These are phyloP conservation scores for Didymella arachidicola DNA, from an alignment of 2,329 filamentous ascomycete genomes.

Conservation along the genomic window DNA sequence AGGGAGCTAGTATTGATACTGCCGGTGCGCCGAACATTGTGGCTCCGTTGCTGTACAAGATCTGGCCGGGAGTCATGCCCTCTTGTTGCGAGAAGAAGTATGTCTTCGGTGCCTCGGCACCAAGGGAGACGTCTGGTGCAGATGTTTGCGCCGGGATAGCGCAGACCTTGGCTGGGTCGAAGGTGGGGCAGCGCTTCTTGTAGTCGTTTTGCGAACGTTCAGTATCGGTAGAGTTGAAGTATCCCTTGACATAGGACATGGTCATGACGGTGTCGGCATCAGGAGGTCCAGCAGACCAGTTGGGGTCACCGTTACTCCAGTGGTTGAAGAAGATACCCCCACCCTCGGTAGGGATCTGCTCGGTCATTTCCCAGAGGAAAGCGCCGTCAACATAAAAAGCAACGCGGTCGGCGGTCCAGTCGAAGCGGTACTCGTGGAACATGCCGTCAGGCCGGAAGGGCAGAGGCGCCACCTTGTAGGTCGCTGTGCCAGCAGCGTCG, in stretches of 20 bases:
- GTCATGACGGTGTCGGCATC: slow-evolving; percentile 66
- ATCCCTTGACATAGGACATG: slow-evolving; percentile 76
- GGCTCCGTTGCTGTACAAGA: slow-evolving; percentile 32
- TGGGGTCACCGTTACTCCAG: slow-evolving; percentile 76
- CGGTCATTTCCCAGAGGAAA: slow-evolving; percentile 63
- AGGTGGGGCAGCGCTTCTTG: slow-evolving; percentile 42
- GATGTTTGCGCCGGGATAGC: slow-evolving; percentile 44
- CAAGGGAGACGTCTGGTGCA: slow-evolving; percentile 38
- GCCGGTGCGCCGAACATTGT: slow-evolving; percentile 28
- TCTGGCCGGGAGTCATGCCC: slow-evolving; percentile 43
- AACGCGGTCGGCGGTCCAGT: slow-evolving; percentile 70
- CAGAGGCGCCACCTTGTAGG: slow-evolving; percentile 65
- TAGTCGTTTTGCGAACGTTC: slow-evolving; percentile 41
- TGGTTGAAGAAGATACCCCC: slow-evolving; percentile 77
- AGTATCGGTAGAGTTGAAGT: slow-evolving; percentile 73
- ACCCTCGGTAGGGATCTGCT: slow-evolving; percentile 64
- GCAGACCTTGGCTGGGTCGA: slow-evolving; percentile 42
- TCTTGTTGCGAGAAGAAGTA: slow-evolving; percentile 47
- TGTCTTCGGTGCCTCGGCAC: slow-evolving; percentile 40
- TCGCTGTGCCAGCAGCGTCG: slow-evolving; percentile 67
- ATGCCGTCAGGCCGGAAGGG: slow-evolving; percentile 70
- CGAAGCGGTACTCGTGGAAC: slow-evolving; percentile 83
- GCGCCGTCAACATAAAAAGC: slow-evolving; percentile 73
- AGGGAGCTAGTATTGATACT: slow-evolving; percentile 32
- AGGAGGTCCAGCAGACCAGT: slow-evolving; percentile 77